Conservation (phyloP, 208 protist species). For the Acanthamoeba quina region DNA sequence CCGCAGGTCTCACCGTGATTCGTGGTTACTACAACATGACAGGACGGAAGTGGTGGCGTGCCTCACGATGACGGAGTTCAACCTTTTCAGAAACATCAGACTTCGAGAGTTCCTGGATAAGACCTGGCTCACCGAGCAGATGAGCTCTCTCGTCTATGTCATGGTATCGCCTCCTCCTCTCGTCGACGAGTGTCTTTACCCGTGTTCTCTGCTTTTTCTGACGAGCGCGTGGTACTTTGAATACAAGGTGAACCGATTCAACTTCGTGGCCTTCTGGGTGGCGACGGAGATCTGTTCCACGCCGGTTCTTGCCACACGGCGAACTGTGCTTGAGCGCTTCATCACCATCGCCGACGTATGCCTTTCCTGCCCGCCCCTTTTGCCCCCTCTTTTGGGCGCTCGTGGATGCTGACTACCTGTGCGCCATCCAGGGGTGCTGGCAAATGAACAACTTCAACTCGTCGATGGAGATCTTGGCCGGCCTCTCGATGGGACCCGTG, state of each 20-base stretch:
- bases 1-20: not conserved
- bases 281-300: slow-evolving; percentile 43
- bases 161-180: not conserved
- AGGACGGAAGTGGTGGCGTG: slow-evolving; percentile 31
- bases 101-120: slow-evolving; percentile 41
- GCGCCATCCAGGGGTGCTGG: not conserved
- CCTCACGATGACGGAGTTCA: slow-evolving; percentile 52
- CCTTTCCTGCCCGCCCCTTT: not conserved
- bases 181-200: not conserved
- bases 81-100: slow-evolving; percentile 49
- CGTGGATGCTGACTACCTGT: not conserved
- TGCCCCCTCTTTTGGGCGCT: not conserved
- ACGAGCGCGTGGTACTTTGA: too few species aligned
- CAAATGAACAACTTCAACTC: slow-evolving; percentile 68
- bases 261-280: slow-evolving; percentile 48
- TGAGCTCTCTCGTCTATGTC: slow-evolving; percentile 58
- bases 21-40: not conserved
- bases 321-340: slow-evolving; percentile 44
- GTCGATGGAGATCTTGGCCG: slow-evolving; percentile 59
- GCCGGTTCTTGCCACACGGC: not conserved
- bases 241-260: slow-evolving; percentile 32
- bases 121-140: slow-evolving; percentile 39
- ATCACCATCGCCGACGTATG: slow-evolving; percentile 44
- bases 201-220: not conserved
- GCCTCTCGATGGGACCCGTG: slow-evolving; percentile 46